Base-by-base conservation (phyloP, 164 flowering plant genomes). In the Tinospora cordifolia region DNA sequence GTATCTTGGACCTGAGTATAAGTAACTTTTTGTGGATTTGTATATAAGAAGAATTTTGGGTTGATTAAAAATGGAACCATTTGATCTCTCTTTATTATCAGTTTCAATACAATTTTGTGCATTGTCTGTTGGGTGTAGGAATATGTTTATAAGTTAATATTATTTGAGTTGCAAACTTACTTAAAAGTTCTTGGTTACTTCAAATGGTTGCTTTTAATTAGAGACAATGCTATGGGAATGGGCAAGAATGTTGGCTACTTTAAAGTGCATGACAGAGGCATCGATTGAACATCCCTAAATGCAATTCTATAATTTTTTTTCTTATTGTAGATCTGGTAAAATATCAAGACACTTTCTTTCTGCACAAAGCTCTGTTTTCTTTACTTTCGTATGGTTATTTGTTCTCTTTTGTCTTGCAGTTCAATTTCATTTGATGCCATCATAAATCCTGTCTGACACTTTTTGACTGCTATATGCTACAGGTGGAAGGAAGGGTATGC, bases 401-500 rank as follows among this genome's bases (percentile, higher is more conserved):
- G 66, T 26, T 41, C 17, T 0, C 10, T 22, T 12, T 46, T 24
- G 17, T 26, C 21, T 6, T 3, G 22, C 24, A 27, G 24, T 59
- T 12, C 24, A 8, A 1, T 65, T 19, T 13, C 14, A 8, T 25
- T 4, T 14, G 0, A n/a, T 54, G 22, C 14, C 24, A 11, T 36
- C 21, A 19, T 24, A 1, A 12, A 36, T 39, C 3, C n/a, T 49
- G 30, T 30, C 36, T 68, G 34, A 26, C 30, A 59, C 14, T 30
- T 26, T 70, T 14, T n/a, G 10, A 17, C 34, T 69, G 13, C 38
- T 21, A 54, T n/a, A 57, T 67, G 63, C 74, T 60, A 69, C 74
- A 92, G 99, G 97, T 92, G 89, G 97, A 92, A 80, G 91, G 98
- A 74, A 87, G 84, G 85, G 87, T 73, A 58, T 86, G 89, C 62